These are phyloP conservation scores for Trifolium fragiferum DNA, from an alignment of 306 rosid genomes.

Conservation along the genomic window DNA sequence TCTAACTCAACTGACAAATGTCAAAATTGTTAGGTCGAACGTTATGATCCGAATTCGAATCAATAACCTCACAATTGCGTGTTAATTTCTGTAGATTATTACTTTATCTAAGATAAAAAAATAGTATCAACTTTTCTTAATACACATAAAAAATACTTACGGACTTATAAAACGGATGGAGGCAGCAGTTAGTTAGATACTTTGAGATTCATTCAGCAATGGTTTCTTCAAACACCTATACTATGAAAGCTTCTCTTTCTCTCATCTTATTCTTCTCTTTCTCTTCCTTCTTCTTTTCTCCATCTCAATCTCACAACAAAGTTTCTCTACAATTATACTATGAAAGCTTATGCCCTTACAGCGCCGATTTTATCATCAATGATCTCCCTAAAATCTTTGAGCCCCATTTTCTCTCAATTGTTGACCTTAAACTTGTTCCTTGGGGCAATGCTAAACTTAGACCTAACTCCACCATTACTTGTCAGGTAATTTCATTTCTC, in stretches of 20 bases:
- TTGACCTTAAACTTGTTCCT: conserved; percentile 78
- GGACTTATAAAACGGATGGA: too few relatives aligned
- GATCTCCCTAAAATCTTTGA: conserved; percentile 65
- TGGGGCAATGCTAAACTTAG: conserved; percentile 82
- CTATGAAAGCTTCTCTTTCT: conserved; percentile 33
- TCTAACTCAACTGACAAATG: too few relatives aligned
- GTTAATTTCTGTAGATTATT: too few relatives aligned
- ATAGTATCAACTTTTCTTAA: too few relatives aligned
- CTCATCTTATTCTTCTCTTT: conserved; percentile 37
- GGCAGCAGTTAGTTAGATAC: too few relatives aligned
- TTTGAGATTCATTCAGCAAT: conserved; percentile 42
- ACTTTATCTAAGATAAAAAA: too few relatives aligned
- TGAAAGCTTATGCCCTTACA: conserved; percentile 80
- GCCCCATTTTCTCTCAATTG: conserved; percentile 60
- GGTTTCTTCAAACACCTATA: conserved; percentile 41
- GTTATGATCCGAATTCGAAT: too few relatives aligned
- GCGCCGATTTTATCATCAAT: conserved; percentile 68
- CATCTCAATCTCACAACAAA: conserved; percentile 57
- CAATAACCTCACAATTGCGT: too few relatives aligned
- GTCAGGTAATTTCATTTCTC: conserved; percentile 61
- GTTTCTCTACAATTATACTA: conserved; percentile 77
- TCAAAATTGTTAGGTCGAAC: too few relatives aligned
- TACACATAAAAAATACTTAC: too few relatives aligned
- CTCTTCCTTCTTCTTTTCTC: conserved; percentile 39
- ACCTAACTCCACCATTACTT: conserved; percentile 56